These are phyloP conservation scores for Schwanniomyces etchellsii DNA, from an alignment of 1,139 yeast species.

Conservation along the genomic window DNA sequence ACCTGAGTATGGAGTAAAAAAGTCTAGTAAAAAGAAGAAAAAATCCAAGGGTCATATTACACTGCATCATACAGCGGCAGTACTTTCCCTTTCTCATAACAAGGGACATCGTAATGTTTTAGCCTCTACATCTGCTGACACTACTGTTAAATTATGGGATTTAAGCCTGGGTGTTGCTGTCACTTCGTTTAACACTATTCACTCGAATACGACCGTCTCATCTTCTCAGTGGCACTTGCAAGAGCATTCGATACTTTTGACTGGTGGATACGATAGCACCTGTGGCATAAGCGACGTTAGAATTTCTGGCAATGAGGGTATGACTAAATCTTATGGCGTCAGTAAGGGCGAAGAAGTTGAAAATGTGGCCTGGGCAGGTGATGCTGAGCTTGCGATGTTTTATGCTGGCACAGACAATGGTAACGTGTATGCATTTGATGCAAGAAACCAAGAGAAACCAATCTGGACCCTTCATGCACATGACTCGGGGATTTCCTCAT, in stretches of 20 bases:
- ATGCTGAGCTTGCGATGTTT: constrained; percentile 54
- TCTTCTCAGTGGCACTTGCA: constrained; percentile 79
- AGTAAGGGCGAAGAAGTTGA: constrained; percentile 77
- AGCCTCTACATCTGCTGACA: constrained; percentile 94
- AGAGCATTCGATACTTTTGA: constrained; percentile 73
- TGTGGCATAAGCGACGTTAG: constrained; percentile 83
- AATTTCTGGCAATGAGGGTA: constrained; percentile 53
- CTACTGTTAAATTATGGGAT: constrained; percentile 95
- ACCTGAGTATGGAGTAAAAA: constrained; percentile 40
- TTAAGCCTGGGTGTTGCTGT: constrained; percentile 70
- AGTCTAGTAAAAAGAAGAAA: constrained; percentile 46
- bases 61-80: constrained; percentile 91
- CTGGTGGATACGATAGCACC: constrained; percentile 89
- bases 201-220: constrained; percentile 71
- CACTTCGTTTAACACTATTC: constrained; percentile 56
- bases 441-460: constrained; percentile 63
- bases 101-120: constrained; percentile 75
- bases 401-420: constrained; percentile 93
- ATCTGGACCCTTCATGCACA: constrained; percentile 97
- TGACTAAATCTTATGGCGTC: constrained; percentile 61
- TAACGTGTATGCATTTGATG: constrained; percentile 82
- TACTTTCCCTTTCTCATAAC: constrained; percentile 81
- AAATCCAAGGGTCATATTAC: constrained; percentile 49
- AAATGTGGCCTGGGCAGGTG: constrained; percentile 61
- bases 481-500: constrained; percentile 84